Evolutionary conservation across 495 filamentous ascomycete genomes (phyloP), one percentile per base, ranked within the genome.

Genomic region (Hypoxylon rickii): DNA sequence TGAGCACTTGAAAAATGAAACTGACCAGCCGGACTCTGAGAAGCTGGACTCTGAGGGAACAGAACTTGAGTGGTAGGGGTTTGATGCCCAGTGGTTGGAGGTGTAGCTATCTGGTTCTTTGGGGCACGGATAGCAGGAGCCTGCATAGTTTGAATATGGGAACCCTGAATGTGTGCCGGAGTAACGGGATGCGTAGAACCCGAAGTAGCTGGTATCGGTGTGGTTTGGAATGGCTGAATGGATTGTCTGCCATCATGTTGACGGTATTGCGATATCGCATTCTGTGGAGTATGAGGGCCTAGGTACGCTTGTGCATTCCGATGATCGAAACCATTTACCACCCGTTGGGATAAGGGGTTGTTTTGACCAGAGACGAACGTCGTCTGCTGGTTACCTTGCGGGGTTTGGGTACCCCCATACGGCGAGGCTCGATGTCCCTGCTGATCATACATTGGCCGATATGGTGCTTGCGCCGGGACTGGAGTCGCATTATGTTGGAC

Each of bases 391-490:
- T 12, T 13, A 34, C 15, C 15, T 20, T 36, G 49, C 1, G 19
- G 24, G 10, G 11, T 41, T 18, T 17, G 22, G 7, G n/a, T 11
- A 11, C 20, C 34, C n/a, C 5, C 11, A 39, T 42, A 42, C 11
- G 11, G 11, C 5, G 22, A 5, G 7, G 10, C 7, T n/a, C n/a
- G n/a, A 3, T 31, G 43, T 2, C 11, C n/a, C 15, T n/a, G 15
- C n/a, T 40, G 55, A 2, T 52, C 48, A 16, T 59, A 59, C 2
- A 41, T 22, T 1, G 17, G 7, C 5, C 33, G 43, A n/a, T 26
- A n/a, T 17, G 34, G 11, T 48, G 56, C 52, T 19, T 53, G 36
- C 0, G 26, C 3, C 7, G 32, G 33, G 3, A 34, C 21, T 21
- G 33, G 56, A n/a, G n/a, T n/a, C n/a, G n/a, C n/a, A n/a, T n/a